Evolutionary conservation across 2,329 filamentous ascomycete species (phyloP).

Genomic region (Trichoderma oligosporum): DNA sequence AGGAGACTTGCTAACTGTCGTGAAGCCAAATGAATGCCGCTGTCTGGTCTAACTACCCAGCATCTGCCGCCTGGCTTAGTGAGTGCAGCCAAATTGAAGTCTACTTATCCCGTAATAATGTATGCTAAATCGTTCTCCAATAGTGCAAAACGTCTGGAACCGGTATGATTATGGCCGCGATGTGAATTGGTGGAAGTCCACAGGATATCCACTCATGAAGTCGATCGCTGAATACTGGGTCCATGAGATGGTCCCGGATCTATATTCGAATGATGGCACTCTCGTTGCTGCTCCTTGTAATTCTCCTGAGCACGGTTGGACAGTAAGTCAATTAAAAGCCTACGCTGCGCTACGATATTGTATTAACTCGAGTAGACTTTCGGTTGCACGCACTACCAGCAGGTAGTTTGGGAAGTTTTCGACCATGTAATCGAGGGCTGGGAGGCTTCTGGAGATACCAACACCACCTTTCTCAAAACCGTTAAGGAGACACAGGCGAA

Average conservation of each 20-base stretch:
- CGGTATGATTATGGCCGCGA: conserved; percentile 53
- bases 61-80: conserved; percentile 16
- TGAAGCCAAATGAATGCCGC: conserved; percentile 11
- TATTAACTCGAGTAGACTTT: conserved; percentile 37
- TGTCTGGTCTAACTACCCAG: conserved; percentile 16
- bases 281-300: conserved; percentile 57
- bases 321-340: conserved; percentile 21
- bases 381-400: conserved; percentile 52
- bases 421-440: conserved; percentile 34
- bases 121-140: conserved; percentile 21
- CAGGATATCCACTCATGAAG: conserved; percentile 52
- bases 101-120: background rate
- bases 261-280: conserved; percentile 47
- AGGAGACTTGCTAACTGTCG: conserved; percentile 21
- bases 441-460: conserved; percentile 25
- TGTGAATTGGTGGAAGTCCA: conserved; percentile 41
- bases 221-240: conserved; percentile 55
- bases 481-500: conserved; percentile 28
- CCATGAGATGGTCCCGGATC: conserved; percentile 48
- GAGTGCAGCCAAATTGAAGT: background rate
- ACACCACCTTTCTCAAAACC: conserved; percentile 30
- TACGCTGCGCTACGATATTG: fast-evolving
- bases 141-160: conserved; percentile 58
- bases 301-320: conserved; percentile 54
- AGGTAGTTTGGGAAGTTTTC: conserved; percentile 45